Conservation (phyloP, 2,329 filamentous ascomycete genomes). For the Byssothecium circinans region DNA sequence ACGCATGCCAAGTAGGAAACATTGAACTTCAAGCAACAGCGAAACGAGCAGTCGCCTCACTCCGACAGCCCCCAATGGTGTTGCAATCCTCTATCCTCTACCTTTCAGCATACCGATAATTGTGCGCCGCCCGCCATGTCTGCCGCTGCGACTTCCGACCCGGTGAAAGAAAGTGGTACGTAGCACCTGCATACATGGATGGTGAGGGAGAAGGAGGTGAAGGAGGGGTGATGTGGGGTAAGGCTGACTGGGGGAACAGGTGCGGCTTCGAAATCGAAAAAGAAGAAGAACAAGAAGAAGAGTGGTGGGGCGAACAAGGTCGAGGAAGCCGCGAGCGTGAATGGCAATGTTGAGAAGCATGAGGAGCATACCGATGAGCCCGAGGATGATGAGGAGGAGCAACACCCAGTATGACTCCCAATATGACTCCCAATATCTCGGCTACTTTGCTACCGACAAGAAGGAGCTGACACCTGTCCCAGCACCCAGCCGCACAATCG, state of each 20-base stretch:
- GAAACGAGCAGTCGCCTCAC: neutral
- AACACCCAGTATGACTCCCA: conserved; percentile 36
- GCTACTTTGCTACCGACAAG: neutral
- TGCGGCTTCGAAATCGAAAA: conserved; percentile 40
- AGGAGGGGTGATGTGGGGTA: neutral
- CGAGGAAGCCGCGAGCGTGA: conserved; percentile 30
- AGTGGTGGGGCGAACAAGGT: conserved; percentile 23
- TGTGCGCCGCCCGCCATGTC: conserved; percentile 30
- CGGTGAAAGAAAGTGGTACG: conserved; percentile 40
- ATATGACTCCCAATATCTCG: neutral
- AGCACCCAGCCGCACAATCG: conserved; percentile 27
- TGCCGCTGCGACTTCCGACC: conserved; percentile 27
- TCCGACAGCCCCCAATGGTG: neutral
- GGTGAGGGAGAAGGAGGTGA: neutral
- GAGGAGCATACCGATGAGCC: conserved; percentile 19
- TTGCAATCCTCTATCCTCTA: conserved; percentile 7
- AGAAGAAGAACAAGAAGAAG: conserved; percentile 48
- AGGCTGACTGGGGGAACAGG: conserved; percentile 28
- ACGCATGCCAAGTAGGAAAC: neutral
- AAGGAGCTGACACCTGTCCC: conserved; percentile 13
- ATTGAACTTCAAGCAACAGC: neutral
- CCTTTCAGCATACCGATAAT: conserved; percentile 6
- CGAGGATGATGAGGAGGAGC: conserved; percentile 31
- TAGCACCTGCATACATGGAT: conserved; percentile 9
- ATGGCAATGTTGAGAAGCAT: conserved; percentile 25